Conservation (phyloP, 192 early-diverging fungal species). For the Podila horticola region DNA sequence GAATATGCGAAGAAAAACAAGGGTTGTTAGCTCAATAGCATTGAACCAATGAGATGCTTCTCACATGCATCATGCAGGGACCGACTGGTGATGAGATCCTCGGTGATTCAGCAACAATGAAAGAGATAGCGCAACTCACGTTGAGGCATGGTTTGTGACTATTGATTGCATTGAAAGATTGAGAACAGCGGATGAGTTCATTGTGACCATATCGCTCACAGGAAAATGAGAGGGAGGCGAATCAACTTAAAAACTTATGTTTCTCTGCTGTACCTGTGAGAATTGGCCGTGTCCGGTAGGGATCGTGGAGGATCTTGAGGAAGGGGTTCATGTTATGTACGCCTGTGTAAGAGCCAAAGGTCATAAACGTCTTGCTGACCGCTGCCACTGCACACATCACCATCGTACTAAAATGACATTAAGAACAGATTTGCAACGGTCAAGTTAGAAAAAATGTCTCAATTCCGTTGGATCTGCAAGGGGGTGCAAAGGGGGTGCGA, state of each 20-base stretch:
- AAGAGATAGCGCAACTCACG: slow-evolving; percentile 34
- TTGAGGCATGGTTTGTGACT: slow-evolving; percentile 82
- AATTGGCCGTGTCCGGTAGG: slow-evolving; percentile 64
- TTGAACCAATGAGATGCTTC: too few species aligned
- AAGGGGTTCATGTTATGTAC: slow-evolving; percentile 71
- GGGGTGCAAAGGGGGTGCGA: neutral
- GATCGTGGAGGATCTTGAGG: slow-evolving; percentile 61
- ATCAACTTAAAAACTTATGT: neutral
- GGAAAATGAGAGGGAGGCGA: neutral
- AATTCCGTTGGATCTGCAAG: too few species aligned
- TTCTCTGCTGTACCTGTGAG: slow-evolving; percentile 64
- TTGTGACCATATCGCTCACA: neutral
- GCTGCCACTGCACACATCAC: slow-evolving; percentile 44
- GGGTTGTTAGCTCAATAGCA: neutral
- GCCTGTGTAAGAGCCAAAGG: slow-evolving; percentile 47
- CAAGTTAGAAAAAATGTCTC: neutral
- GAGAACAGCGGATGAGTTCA: neutral
- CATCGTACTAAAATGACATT: slow-evolving; percentile 8
- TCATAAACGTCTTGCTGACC: slow-evolving; percentile 42
- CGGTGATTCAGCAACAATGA: too few species aligned
- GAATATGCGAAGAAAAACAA: neutral
- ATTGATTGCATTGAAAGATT: neutral
- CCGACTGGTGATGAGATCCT: neutral
- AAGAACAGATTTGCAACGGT: neutral
- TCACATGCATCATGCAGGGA: neutral